Base-by-base conservation (phyloP, 2,329 filamentous ascomycete species). In the Verticillium albo-atrum region DNA sequence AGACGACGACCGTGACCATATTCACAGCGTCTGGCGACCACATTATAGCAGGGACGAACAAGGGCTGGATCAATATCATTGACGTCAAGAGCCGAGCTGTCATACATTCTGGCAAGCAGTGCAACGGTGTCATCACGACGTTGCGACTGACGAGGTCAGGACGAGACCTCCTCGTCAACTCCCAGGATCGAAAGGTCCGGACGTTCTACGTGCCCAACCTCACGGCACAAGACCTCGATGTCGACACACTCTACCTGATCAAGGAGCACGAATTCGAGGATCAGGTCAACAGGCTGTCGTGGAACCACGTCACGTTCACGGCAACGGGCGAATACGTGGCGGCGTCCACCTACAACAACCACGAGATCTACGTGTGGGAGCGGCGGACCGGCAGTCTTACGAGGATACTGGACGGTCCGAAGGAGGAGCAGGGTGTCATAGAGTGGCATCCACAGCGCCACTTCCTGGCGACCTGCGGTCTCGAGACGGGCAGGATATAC, bases 181-280 rank as follows among this genome's bases (percentile, higher is more conserved):
- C 92, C 55, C 92, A 92, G 66, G 95, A 99, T 74, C 89, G 95
- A 58, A 94, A 98, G 62, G 96, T 99, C 70, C 87, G 96, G 62
- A 97, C 95, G 1, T 89, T 99, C 65, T 86, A 92, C 63, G 83
- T 99, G 65, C 95, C 96, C 0, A 91, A 97, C 68, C 82, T 89
- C 42, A 82, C 84, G 12, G 81, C 79, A 2, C 77, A 83, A 15
- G 84, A 90, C 67, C 82, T 96, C 51, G 90, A 96, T 65, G 85
- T 90, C 23, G 90, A 96, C 67, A 94, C 89, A 28, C 89, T 99
- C 68, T 89, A 94, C 68, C 81, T 99, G 47, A 91, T 95, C 47
- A 86, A 97, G 14, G 94, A 99, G 74, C 95, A 99, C 77, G 98
- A 97, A 71, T 99, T 98, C 68, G 93, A 98, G 73, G 96, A 99